phyloP scores from a whole-genome alignment of 176 grass and related monocot genomes.

The Saccharum officinarum region DNA sequence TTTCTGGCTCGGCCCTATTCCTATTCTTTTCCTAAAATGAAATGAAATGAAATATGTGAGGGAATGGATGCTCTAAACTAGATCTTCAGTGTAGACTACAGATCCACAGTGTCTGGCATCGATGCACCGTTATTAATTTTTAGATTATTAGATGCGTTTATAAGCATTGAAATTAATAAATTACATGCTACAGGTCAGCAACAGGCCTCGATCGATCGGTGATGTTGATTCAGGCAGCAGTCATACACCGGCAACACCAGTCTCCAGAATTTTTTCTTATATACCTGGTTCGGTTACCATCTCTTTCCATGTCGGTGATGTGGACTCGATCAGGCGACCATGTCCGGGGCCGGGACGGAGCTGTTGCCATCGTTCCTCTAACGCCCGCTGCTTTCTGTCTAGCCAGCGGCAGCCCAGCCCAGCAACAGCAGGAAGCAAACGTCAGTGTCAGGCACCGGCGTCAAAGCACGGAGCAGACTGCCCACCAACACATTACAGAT shows the following conservation, averaged over 20 bases:
- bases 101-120: neutral
- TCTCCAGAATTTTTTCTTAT: neutral
- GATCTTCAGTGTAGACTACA: neutral
- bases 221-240: neutral
- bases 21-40: neutral
- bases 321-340: constrained; percentile 3
- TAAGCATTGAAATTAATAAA: neutral
- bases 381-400: neutral
- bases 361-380: neutral
- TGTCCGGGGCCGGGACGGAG: constrained; percentile 7
- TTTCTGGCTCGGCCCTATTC: neutral
- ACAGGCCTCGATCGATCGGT: neutral
- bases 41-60: neutral
- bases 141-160: neutral
- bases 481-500: neutral
- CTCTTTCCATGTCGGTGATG: constrained; percentile 17
- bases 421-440: constrained; percentile 7
- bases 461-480: constrained; percentile 37
- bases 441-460: neutral
- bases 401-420: neutral
- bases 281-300: no score
- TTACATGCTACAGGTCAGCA: neutral
- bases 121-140: neutral
- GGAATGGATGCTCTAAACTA: neutral
- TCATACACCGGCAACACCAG: no score